Conservation (phyloP, 306 rosid species). For the Pyrus communis region DNA sequence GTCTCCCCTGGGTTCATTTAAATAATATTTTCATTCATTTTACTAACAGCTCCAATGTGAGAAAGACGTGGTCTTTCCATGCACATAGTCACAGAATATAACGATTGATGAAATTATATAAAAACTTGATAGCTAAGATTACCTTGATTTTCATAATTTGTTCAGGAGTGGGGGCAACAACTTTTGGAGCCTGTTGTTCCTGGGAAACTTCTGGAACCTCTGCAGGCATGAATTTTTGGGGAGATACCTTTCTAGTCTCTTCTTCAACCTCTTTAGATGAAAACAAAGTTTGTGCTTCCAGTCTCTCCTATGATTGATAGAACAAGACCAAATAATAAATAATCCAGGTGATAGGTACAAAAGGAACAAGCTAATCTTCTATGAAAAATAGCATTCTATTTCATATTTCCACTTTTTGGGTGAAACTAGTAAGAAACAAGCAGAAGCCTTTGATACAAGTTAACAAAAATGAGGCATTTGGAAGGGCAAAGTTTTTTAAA, state of each 20-base stretch:
- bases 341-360: background rate
- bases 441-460: background rate
- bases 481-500: background rate
- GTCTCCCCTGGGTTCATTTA: background rate
- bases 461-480: background rate
- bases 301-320: conserved; percentile 54
- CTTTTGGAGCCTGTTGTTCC: conserved; percentile 55
- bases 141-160: conserved; percentile 96
- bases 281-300: conserved; percentile 73
- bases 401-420: background rate
- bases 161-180: conserved; percentile 76
- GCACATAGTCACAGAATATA: background rate
- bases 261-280: conserved; percentile 61
- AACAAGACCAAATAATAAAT: conserved; percentile 8
- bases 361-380: background rate
- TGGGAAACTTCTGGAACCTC: conserved; percentile 53
- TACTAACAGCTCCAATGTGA: background rate
- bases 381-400: background rate
- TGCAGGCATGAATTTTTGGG: conserved; percentile 24
- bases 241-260: conserved; percentile 57
- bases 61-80: background rate
- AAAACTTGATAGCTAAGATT: background rate
- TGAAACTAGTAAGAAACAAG: background rate
- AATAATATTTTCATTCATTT: background rate
- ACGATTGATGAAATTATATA: background rate